phyloP scores from a whole-genome alignment of 352 stramenopile species.

The Globisporangium echinulatum region DNA sequence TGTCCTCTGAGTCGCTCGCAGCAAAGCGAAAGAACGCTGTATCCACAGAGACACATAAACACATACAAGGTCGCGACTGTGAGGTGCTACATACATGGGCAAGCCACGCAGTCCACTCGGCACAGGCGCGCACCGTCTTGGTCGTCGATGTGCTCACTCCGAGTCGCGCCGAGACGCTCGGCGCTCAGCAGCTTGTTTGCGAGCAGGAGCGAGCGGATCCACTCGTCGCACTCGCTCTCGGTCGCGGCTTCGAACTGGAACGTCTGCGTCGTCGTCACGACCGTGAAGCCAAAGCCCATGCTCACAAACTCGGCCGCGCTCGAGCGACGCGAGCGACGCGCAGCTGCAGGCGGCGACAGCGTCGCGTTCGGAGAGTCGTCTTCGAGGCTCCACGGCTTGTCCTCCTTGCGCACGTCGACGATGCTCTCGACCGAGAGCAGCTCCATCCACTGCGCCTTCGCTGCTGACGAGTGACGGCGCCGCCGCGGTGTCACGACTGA shows the following conservation, averaged over 20 bases:
- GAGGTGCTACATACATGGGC: background rate
- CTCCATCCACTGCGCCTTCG: slow-evolving; percentile 38
- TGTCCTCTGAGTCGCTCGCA: slow-evolving; percentile 43
- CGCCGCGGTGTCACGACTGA: slow-evolving; percentile 31
- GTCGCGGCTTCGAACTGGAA: slow-evolving; percentile 35
- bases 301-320: slow-evolving; percentile 14
- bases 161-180: background rate
- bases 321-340: slow-evolving; percentile 14
- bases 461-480: slow-evolving; percentile 34
- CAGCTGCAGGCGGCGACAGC: slow-evolving; percentile 9
- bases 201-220: slow-evolving; percentile 33
- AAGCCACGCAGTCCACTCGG: background rate
- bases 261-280: slow-evolving; percentile 24
- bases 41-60: background rate
- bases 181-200: slow-evolving; percentile 28
- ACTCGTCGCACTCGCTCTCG: slow-evolving; percentile 32
- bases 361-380: slow-evolving; percentile 9
- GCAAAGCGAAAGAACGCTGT: slow-evolving; percentile 48
- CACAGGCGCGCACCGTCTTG: slow-evolving; percentile 11
- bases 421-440: slow-evolving; percentile 32
- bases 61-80: background rate
- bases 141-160: slow-evolving; percentile 3
- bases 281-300: slow-evolving; percentile 28
- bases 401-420: slow-evolving; percentile 22
- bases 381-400: slow-evolving; percentile 14